Evolutionary conservation across 164 flowering plant species (phyloP), one percentile per base, ranked within the genome.

Genomic region (Protea cynaroides): DNA sequence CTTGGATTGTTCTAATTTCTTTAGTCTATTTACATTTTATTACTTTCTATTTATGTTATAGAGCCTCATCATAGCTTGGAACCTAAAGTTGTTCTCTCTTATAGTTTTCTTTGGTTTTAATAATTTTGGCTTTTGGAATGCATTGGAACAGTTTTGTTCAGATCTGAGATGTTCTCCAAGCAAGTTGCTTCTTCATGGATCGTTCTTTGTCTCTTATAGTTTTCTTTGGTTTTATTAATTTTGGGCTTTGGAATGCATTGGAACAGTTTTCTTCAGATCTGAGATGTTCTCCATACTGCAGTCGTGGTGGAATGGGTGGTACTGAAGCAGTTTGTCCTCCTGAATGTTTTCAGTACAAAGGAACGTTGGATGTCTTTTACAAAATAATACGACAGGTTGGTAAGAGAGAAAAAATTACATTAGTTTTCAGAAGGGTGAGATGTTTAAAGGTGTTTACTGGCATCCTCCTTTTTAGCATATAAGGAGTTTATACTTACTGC

Each of bases 291-390:
- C 89, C 97, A 47, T 79, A 95, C 19, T 95, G 97, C 64, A 46
- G 88, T 7, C 89, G 86, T 40, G 97, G 84, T 78, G 97, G 82
- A 53, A 68, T 85, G 68, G 89, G 85, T 71, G 94, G 97, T 44
- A 83, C 96, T 3, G 89, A 83, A 22, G 58, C 88, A 24, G 81
- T 84, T 49, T 92, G 97, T 56, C 96, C 97, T 18, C 94, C 92
- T 46, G 97, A 90, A 72, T 92, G 96, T 80, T 95, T 92, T 80
- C 92, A 80, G 62, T 95, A 95, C 78, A 92, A 85, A 74, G 99
- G 99, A 71, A 88, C 99, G 8, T 55, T 87, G 40, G 99, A 95
- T 79, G 97, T 88, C 65, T 84, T 92, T 75, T 71, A 76, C 82
- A 95, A 95, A 77, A 84, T 95, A 44, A 75, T 88, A 58, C 80